Evolutionary conservation across 2,329 filamentous ascomycete species (phyloP).

Genomic region (Pseudogymnoascus sp.): DNA sequence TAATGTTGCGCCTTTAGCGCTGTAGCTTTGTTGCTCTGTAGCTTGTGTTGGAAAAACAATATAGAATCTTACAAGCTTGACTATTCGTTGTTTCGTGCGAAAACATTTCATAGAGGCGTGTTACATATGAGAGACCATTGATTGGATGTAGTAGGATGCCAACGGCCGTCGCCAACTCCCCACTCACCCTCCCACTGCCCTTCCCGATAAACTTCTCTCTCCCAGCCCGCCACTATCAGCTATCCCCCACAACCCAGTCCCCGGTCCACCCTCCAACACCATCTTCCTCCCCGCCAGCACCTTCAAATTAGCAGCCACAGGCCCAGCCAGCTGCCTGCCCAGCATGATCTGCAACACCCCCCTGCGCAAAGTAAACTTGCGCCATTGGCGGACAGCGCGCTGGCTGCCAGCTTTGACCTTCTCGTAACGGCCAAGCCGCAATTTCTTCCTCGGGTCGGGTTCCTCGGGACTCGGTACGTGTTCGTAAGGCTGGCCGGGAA

Average conservation of each 20-base stretch:
- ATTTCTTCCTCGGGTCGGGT: neutral
- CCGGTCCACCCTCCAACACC: neutral
- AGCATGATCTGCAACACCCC: constrained; percentile 18
- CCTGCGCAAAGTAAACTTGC: constrained; percentile 16
- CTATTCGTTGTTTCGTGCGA: neutral
- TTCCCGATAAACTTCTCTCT: neutral
- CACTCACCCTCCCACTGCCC: neutral
- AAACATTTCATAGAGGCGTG: neutral
- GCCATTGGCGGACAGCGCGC: constrained; percentile 11
- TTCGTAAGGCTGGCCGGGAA: neutral
- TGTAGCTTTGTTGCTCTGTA: neutral
- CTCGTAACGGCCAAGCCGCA: neutral
- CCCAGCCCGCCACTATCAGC: neutral
- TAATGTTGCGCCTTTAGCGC: neutral
- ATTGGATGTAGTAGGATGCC: neutral
- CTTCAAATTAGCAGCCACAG: constrained; percentile 10
- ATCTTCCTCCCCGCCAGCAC: neutral
- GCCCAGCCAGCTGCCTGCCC: constrained; percentile 21
- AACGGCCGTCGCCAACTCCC: neutral
- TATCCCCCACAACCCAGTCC: neutral
- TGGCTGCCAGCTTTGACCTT: neutral
- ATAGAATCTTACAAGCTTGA: neutral
- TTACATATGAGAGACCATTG: neutral
- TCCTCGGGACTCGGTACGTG: neutral
- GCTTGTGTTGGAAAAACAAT: neutral